Percentiles rank a stretch among this genome's conserved stretches.
These are phyloP conservation scores for Ceratocystis destructans DNA, from an alignment of 2,329 filamentous ascomycete species.

Conservation along the genomic window DNA sequence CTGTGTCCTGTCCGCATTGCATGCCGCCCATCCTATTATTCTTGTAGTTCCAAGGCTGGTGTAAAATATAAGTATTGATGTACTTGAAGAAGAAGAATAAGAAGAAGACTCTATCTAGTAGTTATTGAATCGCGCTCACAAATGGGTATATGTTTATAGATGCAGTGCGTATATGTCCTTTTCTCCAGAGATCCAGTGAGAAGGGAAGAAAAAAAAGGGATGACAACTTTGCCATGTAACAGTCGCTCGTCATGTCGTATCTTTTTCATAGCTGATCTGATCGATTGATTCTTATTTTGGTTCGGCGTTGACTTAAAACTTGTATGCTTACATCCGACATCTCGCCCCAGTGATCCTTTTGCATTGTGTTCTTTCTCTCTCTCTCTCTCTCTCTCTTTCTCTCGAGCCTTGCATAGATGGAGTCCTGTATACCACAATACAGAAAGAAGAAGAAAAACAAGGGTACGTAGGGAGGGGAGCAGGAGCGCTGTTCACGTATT, in stretches of 20 bases:
- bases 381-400: too few species aligned
- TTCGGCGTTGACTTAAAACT: neutral
- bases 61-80: conserved; percentile 1
- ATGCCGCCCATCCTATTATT: neutral
- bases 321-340: neutral
- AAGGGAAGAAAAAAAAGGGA: neutral
- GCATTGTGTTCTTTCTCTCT: neutral
- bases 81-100: neutral
- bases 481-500: too few species aligned
- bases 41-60: neutral
- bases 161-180: neutral
- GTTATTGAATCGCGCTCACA: neutral
- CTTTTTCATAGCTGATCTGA: neutral
- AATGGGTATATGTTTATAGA: conserved; percentile 6
- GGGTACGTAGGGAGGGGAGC: too few species aligned
- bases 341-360: neutral
- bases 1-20: neutral
- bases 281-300: neutral
- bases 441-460: neutral
- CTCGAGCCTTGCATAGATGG: neutral
- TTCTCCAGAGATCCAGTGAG: neutral
- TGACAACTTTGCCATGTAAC: neutral
- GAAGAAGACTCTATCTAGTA: neutral
- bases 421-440: neutral
- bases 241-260: neutral